Evolutionary conservation across 768 basidiomycete species (phyloP).

Genomic region (Boletus rubroflammeus): DNA sequence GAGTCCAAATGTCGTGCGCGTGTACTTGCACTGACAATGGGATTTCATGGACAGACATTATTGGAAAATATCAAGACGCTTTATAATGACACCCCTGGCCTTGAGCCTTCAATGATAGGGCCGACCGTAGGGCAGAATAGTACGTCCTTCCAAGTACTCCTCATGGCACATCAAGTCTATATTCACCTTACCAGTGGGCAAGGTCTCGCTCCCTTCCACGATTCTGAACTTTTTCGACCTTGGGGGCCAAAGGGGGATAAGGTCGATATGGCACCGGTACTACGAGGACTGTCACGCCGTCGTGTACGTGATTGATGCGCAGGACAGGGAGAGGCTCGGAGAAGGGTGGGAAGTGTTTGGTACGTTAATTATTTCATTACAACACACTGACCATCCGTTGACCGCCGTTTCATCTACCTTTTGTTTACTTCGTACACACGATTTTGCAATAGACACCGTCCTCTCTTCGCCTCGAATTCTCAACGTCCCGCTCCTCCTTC

Average conservation of each 20-base stretch:
- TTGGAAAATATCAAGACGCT: slow-evolving; percentile 92
- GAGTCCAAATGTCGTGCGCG: too few species aligned
- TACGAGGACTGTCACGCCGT: slow-evolving; percentile 98
- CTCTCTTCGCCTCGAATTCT: slow-evolving; percentile 88
- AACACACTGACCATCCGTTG: not conserved
- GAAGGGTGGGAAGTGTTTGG: slow-evolving; percentile 99
- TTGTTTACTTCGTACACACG: too few species aligned
- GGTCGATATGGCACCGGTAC: slow-evolving; percentile 92
- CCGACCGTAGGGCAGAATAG: slow-evolving; percentile 99
- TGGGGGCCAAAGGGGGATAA: slow-evolving; percentile 90
- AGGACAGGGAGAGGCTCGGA: slow-evolving; percentile 80
- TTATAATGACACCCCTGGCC: slow-evolving; percentile 81
- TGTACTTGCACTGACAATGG: not conserved
- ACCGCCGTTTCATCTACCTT: too few species aligned
- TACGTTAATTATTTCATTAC: slow-evolving; percentile 37
- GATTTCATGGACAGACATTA: slow-evolving; percentile 53
- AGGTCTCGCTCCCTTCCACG: slow-evolving; percentile 88
- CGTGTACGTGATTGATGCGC: slow-evolving; percentile 91
- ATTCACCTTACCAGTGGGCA: slow-evolving; percentile 62
- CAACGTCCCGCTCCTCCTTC: slow-evolving; percentile 81
- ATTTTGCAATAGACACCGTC: slow-evolving; percentile 58
- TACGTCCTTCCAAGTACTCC: slow-evolving; percentile 37
- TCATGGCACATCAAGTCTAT: not conserved
- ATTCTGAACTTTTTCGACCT: slow-evolving; percentile 97
- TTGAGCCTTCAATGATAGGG: slow-evolving; percentile 89